Evolutionary conservation across 2,329 filamentous ascomycete species (phyloP).

Genomic region (Pseudogymnoascus sp.): DNA sequence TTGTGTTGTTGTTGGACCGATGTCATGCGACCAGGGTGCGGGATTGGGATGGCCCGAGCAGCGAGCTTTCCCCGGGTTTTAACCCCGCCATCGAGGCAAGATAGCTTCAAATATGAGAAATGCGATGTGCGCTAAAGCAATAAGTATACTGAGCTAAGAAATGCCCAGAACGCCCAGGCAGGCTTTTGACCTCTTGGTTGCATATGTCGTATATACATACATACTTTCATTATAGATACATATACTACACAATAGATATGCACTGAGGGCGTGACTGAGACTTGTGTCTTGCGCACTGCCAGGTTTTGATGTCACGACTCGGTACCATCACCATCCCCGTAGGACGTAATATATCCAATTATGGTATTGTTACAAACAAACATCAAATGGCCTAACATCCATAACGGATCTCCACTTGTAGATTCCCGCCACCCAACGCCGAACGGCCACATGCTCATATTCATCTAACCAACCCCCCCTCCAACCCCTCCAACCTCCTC

Average conservation of each 20-base stretch:
- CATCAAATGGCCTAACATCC: not conserved
- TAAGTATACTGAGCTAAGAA: not conserved
- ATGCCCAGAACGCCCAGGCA: not conserved
- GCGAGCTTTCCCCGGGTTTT: not conserved
- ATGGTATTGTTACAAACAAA: conserved; percentile 1
- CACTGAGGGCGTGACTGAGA: not conserved
- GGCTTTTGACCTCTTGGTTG: not conserved
- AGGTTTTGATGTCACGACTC: not conserved
- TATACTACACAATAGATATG: not conserved
- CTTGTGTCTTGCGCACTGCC: not conserved
- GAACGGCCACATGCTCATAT: conserved; percentile 1
- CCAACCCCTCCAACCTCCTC: not conserved
- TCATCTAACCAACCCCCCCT: not conserved
- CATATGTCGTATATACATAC: not conserved
- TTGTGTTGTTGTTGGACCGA: not conserved
- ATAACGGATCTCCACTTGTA: not conserved
- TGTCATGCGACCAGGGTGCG: not conserved
- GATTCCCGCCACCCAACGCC: not conserved
- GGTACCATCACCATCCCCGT: not conserved
- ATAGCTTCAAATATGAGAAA: conserved; percentile 5
- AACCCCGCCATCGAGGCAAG: not conserved
- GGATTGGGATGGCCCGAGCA: not conserved
- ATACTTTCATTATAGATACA: not conserved
- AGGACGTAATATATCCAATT: not conserved
- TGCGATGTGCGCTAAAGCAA: not conserved